Conservation (phyloP, 768 basidiomycete genomes). For the Lanmaoa rubissima region DNA sequence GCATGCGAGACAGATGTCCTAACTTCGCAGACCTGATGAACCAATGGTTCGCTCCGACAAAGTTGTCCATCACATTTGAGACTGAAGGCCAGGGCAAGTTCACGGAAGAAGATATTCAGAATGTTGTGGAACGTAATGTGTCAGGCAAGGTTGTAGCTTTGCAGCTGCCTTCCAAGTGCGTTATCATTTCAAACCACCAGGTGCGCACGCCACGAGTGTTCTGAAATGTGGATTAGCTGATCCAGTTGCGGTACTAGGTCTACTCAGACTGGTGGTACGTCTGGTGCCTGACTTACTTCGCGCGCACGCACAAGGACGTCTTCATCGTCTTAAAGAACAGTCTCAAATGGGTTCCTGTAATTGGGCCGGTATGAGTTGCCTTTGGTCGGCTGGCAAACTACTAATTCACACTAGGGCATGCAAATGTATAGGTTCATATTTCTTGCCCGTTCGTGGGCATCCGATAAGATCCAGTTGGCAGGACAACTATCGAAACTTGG, state of each 20-base stretch:
- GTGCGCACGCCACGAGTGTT: slow-evolving; percentile 38
- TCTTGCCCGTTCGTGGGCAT: slow-evolving; percentile 86
- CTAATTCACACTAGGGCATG: slow-evolving; percentile 61
- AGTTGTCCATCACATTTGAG: slow-evolving; percentile 71
- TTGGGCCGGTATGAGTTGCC: slow-evolving; percentile 72
- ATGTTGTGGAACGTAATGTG: slow-evolving; percentile 53
- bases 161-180: slow-evolving; percentile 72
- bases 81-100: slow-evolving; percentile 63
- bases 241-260: slow-evolving; percentile 39
- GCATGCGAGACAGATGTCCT: neutral
- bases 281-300: slow-evolving; percentile 79
- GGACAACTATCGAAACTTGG: slow-evolving; percentile 67
- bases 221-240: slow-evolving; percentile 4
- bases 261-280: slow-evolving; percentile 88
- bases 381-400: neutral
- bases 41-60: slow-evolving; percentile 81
- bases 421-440: slow-evolving; percentile 95
- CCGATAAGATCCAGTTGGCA: slow-evolving; percentile 70
- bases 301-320: slow-evolving; percentile 65
- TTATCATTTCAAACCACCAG: slow-evolving; percentile 93
- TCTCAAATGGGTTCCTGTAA: slow-evolving; percentile 79
- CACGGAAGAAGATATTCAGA: slow-evolving; percentile 55
- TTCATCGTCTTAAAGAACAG: slow-evolving; percentile 93
- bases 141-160: slow-evolving; percentile 58
- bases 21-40: slow-evolving; percentile 63